Base-by-base conservation (phyloP, 345 rosid species). In the Boechera divaricarpa region DNA sequence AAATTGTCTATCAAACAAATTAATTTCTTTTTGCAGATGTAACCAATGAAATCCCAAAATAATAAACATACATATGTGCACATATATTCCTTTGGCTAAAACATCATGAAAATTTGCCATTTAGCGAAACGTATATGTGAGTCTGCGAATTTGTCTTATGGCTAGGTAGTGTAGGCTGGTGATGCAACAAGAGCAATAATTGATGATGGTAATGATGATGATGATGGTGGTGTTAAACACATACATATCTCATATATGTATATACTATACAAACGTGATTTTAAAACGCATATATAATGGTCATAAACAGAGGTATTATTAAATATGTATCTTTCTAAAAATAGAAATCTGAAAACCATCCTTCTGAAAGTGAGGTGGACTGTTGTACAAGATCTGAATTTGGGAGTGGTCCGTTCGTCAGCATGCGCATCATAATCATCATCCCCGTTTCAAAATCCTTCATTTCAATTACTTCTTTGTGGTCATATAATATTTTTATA, bases 281-380 rank as follows among this genome's bases (percentile, higher is more conserved):
- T 44, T 45, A 28, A 67, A 76, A 51, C 52, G 54, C 79, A 67
- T 49, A 18, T 16, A 49, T 49, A 59, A 75, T 77, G 75, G 51
- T 77, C 54, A 62, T 60, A 70, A 56, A 71, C 60, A 71, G 61
- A 70, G 41, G 45, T 76, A 29, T 70, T 38, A 70, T 70, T 70
- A 77, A 71, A 55, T 36, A 64, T 70, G 76, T 77, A 72, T 70
- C 67, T 77, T 77, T 70, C 80, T 57, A 16, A 39, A 70, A 64
- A 38, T 57, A 71, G 81, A 77, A 64, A 56, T 33, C 12, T 77
- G 72, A 77, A 77, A 77, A 45, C 76, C 76, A 57, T 71, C 66
- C 67, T 77, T 77, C 76, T 71, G 76, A 70, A 70, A 77, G 53
- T 47, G 76, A 63, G 59, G 71, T 77, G 60, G 80, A 77, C 80